Evolutionary conservation across 352 stramenopile species (phyloP), one percentile per base, ranked within the genome.

Genomic region (Phytopythium oedochilum): DNA sequence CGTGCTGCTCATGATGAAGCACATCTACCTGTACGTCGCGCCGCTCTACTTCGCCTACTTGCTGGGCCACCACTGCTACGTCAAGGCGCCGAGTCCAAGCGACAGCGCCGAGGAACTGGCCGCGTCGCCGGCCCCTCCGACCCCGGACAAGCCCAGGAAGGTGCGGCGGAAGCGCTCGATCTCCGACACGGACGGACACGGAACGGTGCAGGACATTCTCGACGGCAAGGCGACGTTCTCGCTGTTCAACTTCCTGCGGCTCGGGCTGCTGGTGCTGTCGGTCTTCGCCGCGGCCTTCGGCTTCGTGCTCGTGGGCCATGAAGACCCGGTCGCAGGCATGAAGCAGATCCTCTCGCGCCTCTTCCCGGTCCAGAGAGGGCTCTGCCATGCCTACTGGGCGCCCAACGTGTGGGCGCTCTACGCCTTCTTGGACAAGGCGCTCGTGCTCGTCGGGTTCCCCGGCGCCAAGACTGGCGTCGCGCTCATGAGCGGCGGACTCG

Each of bases 301-400:
- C 28, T 84, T 76, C 3, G 70, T 94, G 3, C 50, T 94, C 40
- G 63, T 70, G 25, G 42, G 66, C 8, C 77, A 89, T 47, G 67
- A 73, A 12, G 66, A 82, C 53, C 62, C 64, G 0, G 57, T 89
- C 23, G 64, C 59, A 1, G 82, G 83, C 8, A 63, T 90, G 46
- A 72, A 70, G 53, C 96, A 99, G 75, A 96, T 99, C 55, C 50
- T 92, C 7, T 74, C 68, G 7, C 83, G 97, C 20, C 75, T 99
- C 12, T 99, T 99, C 66, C 97, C 97, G 0, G 98, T 99, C 57
- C 83, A 93, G 42, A 80, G 97, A 53, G 97, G 97, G 3, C 75
- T 99, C 6, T 95, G 97, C 20, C 97, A 99, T 64, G 90, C 96
- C 20, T 99, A 99, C 75, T 99, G 97, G 97, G 97, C 97, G 3